Conservation (phyloP, 2,329 filamentous ascomycete genomes). For the Pseudogymnoascus sp. region DNA sequence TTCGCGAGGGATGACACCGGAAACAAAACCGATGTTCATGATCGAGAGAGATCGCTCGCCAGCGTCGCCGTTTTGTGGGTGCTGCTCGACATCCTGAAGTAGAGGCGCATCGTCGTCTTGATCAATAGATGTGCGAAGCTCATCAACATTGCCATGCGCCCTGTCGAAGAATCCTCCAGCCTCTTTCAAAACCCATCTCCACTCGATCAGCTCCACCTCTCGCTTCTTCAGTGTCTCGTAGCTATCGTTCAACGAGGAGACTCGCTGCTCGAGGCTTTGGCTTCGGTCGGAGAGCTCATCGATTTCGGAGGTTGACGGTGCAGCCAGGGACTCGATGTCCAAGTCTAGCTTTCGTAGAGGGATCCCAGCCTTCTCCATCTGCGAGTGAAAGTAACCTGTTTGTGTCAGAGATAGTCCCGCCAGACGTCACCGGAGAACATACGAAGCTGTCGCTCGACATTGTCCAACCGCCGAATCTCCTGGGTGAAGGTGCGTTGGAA, state of each 20-base stretch:
- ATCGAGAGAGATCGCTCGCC: constrained; percentile 83
- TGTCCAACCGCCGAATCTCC: constrained; percentile 93
- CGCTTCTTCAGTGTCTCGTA: constrained; percentile 98
- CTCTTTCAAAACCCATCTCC: constrained; percentile 95
- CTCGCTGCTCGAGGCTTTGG: constrained; percentile 83
- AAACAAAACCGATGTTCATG: constrained; percentile 98
- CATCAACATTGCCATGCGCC: constrained; percentile 91
- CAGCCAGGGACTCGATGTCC: constrained; percentile 76
- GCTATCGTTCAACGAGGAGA: constrained; percentile 90
- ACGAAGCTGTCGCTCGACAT: constrained; percentile 96
- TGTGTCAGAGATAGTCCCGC: constrained; percentile 8
- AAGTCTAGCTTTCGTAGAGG: constrained; percentile 84
- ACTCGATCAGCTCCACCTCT: constrained; percentile 93
- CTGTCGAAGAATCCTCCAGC: constrained; percentile 96
- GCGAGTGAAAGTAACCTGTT: constrained; percentile 80
- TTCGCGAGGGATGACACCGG: constrained; percentile 89
- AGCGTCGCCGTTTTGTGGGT: constrained; percentile 48
- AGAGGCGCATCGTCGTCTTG: constrained; percentile 86
- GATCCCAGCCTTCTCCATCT: constrained; percentile 92
- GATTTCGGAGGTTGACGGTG: constrained; percentile 88
- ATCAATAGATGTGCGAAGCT: constrained; percentile 84
- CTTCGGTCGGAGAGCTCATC: constrained; percentile 90
- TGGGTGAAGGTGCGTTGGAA: constrained; percentile 97
- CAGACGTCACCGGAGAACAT: constrained; percentile 36
- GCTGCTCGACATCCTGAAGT: constrained; percentile 85